These are phyloP conservation scores for Rugosomyces carneus DNA, from an alignment of 1,284 basidiomycete species.

Conservation along the genomic window DNA sequence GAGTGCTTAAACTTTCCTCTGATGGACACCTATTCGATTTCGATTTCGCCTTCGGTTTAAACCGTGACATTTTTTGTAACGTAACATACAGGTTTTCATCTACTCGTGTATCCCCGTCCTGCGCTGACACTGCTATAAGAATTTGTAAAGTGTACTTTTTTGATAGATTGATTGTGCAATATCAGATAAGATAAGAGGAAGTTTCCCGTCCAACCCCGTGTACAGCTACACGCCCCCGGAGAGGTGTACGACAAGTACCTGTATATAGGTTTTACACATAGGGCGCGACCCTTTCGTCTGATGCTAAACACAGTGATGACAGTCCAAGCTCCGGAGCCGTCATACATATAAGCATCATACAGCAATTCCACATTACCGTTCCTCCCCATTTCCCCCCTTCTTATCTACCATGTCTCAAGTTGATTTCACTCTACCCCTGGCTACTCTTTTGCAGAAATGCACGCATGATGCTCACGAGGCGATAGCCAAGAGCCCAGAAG, in stretches of 20 bases:
- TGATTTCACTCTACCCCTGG: slow-evolving; percentile 41
- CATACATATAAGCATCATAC: not conserved
- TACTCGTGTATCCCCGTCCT: not conserved
- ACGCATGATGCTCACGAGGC: slow-evolving; percentile 58
- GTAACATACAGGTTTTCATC: not conserved
- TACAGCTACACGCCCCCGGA: too few relatives aligned
- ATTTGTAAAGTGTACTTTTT: not conserved
- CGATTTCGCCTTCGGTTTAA: slow-evolving; percentile 5
- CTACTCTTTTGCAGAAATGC: slow-evolving; percentile 46
- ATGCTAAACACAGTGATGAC: not conserved
- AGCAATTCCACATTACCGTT: not conserved
- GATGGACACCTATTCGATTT: slow-evolving; percentile 7
- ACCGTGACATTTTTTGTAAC: not conserved
- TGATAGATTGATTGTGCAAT: not conserved
- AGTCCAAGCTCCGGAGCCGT: not conserved
- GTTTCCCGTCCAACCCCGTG: not conserved
- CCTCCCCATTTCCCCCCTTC: not conserved
- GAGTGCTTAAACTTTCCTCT: slow-evolving; percentile 1
- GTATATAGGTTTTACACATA: not conserved
- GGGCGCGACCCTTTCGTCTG: not conserved
- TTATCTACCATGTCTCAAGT: slow-evolving; percentile 26
- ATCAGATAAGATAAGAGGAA: slow-evolving; percentile 6
- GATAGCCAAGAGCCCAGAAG: slow-evolving; percentile 57
- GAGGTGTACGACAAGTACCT: not conserved
- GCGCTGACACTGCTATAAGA: not conserved